These are phyloP conservation scores for Cyclotella baltica DNA, from an alignment of 108 stramenopile species.

Conservation along the genomic window DNA sequence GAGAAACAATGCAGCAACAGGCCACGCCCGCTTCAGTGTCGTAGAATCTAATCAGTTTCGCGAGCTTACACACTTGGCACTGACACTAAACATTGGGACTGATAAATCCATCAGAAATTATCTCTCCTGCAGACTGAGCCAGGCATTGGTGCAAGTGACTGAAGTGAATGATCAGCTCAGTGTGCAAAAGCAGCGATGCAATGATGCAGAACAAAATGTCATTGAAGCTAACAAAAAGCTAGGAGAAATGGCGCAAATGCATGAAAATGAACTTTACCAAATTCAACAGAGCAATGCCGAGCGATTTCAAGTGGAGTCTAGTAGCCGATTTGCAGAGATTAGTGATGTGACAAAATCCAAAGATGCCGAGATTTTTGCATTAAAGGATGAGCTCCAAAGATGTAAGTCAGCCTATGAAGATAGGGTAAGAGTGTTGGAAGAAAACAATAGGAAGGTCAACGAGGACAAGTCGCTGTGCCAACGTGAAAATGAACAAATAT, in stretches of 20 bases:
- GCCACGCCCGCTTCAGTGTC: slow-evolving; percentile 54
- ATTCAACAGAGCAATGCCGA: slow-evolving; percentile 44
- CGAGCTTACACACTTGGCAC: slow-evolving; percentile 56
- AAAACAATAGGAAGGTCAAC: slow-evolving; percentile 41
- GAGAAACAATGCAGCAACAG: slow-evolving; percentile 2
- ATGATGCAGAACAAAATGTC: slow-evolving; percentile 36
- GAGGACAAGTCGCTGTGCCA: slow-evolving; percentile 29
- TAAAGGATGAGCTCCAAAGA: slow-evolving; percentile 40
- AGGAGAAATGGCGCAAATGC: slow-evolving; percentile 35
- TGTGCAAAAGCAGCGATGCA: slow-evolving; percentile 35
- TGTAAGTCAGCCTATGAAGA: slow-evolving; percentile 29
- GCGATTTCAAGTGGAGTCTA: slow-evolving; percentile 33
- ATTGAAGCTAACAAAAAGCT: slow-evolving; percentile 36
- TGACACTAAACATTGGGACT: slow-evolving; percentile 50
- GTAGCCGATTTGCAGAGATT: slow-evolving; percentile 32
- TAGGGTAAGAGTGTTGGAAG: slow-evolving; percentile 44
- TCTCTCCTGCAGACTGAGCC: slow-evolving; percentile 49
- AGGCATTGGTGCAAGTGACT: slow-evolving; percentile 41
- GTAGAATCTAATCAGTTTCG: slow-evolving; percentile 64
- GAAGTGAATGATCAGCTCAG: slow-evolving; percentile 16
- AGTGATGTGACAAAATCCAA: slow-evolving; percentile 40
- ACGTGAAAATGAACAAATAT: slow-evolving; percentile 41
- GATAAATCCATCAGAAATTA: slow-evolving; percentile 56
- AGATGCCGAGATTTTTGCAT: slow-evolving; percentile 45
- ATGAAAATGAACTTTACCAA: slow-evolving; percentile 46